phyloP scores from a whole-genome alignment of 2,329 filamentous ascomycete species.

The Didymellaceae sp. region DNA sequence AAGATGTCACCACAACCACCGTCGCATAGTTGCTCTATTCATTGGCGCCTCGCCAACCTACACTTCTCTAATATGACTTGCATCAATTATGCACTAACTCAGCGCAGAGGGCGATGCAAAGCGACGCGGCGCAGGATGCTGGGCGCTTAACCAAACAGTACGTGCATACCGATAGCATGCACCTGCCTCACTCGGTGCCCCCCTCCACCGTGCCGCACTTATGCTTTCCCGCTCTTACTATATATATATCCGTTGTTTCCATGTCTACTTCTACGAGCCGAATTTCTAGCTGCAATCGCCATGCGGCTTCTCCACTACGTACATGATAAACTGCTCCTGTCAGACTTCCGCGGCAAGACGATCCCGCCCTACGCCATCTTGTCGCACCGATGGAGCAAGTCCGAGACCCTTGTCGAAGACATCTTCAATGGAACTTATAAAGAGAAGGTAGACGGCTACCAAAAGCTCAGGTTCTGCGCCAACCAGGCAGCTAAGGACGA shows the following conservation, averaged over 20 bases:
- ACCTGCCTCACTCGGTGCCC: constrained; percentile 9
- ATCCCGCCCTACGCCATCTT: constrained; percentile 43
- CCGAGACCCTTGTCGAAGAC: constrained; percentile 39
- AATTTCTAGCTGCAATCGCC: neutral
- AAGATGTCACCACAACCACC: constrained; percentile 4
- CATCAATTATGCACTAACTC: neutral
- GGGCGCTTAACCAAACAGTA: constrained; percentile 1
- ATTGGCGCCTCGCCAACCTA: neutral
- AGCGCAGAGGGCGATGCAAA: neutral
- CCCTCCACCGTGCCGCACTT: constrained; percentile 1
- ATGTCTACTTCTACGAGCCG: neutral
- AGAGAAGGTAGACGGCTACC: constrained; percentile 20
- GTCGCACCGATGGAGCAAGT: constrained; percentile 43
- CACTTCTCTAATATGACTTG: neutral
- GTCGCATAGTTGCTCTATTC: neutral
- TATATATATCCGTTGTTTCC: neutral
- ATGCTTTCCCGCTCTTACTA: neutral
- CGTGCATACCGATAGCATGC: constrained; percentile 12
- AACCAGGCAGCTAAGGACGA: constrained; percentile 24
- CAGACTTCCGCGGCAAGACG: constrained; percentile 21
- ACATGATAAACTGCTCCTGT: constrained; percentile 15
- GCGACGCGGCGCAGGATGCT: neutral
- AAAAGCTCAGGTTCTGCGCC: constrained; percentile 30
- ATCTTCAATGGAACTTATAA: constrained; percentile 19
- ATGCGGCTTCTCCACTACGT: constrained; percentile 24